Base-by-base conservation (phyloP, 495 filamentous ascomycete species). In the Mycothermus thermophilus region DNA sequence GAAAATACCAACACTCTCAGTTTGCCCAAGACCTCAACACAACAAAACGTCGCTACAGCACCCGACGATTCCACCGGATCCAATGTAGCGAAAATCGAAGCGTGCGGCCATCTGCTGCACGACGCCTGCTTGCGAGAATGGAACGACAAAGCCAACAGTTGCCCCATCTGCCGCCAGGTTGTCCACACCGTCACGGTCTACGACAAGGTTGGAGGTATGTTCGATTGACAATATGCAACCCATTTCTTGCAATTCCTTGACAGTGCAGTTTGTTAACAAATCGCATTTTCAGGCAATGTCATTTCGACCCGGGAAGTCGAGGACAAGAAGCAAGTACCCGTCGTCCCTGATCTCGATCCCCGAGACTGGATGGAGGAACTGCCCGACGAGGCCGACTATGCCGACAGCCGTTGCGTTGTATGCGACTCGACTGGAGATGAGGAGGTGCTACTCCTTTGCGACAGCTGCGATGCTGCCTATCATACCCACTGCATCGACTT, bases 81-180 rank as follows among this genome's bases (percentile, higher is more conserved):
- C 35, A 44, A 55, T 30, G 60, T 74, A 32, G 69, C 69, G 23
- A 41, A 63, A 26, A 70, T 74, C 26, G 49, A 65, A 38, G 48
- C 85, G 23, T 99, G 90, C 60, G 77, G 77, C 27, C 90, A 99
- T 64, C 71, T 81, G 35, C 60, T 96, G 43, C 90, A 99, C 54
- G 76, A 99, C 57, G 75, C 79, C 31, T 99, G 90, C 51, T 61
- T 99, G 38, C 76, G 78, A 46, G 81, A 83, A 38, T 99, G 90
- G 90, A 83, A 80, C 20, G 83, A 90, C 59, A 76, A 88, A 50
- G 88, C 92, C 37, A 99, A 96, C 59, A 94, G 85, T 52, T 99
- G 90, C 52, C 90, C 90, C 10, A 92, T 96, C 55, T 99, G 90
- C 56, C 82, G 90, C 37, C 78, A 79, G 48, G 78, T 65, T 46